These are phyloP conservation scores for Clonostachys rhizophaga DNA, from an alignment of 2,329 filamentous ascomycete species.

Conservation along the genomic window DNA sequence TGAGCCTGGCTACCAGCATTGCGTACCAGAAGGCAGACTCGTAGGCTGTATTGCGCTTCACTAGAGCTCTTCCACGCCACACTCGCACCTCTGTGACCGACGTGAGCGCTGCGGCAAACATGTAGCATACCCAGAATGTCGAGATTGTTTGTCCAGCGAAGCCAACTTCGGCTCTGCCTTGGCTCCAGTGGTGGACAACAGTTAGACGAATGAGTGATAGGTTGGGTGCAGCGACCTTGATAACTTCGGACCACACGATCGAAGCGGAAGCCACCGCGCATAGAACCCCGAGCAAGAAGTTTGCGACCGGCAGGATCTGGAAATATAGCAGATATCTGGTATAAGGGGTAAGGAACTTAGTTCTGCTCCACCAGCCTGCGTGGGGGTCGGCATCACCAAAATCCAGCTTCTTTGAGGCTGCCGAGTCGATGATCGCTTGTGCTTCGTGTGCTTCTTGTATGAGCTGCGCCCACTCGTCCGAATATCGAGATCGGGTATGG, in stretches of 20 bases:
- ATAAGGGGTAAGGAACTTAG: conserved; percentile 70
- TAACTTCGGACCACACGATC: conserved; percentile 90
- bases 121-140: conserved; percentile 88
- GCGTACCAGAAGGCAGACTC: conserved; percentile 97
- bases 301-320: conserved; percentile 64
- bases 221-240: conserved; percentile 75
- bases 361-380: conserved; percentile 46
- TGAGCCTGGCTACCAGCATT: conserved; percentile 86
- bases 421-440: conserved; percentile 80
- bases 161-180: conserved; percentile 69
- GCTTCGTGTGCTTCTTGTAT: conserved; percentile 69
- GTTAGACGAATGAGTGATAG: conserved; percentile 66
- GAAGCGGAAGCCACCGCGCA: conserved; percentile 72
- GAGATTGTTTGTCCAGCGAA: conserved; percentile 84
- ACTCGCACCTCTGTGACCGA: conserved; percentile 91
- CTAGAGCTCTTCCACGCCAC: conserved; percentile 93
- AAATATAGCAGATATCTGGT: conserved; percentile 76
- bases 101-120: conserved; percentile 84
- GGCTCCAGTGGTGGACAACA: conserved; percentile 71
- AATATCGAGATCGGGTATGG: conserved; percentile 78
- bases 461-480: conserved; percentile 79
- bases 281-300: conserved; percentile 60
- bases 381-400: conserved; percentile 59
- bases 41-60: conserved; percentile 84
- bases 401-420: conserved; percentile 73